These are phyloP conservation scores for Orbilia ellipsospora DNA, from an alignment of 2,329 filamentous ascomycete species.

Conservation along the genomic window DNA sequence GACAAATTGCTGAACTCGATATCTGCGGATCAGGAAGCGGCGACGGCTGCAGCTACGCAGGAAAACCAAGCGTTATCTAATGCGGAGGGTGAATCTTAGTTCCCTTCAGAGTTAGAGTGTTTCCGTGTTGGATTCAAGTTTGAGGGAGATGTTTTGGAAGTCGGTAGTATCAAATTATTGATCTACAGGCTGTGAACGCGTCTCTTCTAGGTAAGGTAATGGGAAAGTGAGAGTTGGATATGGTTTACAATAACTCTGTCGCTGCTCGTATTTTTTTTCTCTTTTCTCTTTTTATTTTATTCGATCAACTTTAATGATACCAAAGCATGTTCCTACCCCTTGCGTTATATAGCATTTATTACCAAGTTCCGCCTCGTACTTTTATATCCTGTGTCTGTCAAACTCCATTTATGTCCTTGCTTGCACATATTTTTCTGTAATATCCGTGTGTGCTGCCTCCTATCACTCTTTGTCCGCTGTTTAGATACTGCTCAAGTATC, in stretches of 20 bases:
- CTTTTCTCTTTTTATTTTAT: slow-evolving; percentile 5
- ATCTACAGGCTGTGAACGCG: too few species aligned
- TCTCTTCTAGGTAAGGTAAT: too few species aligned
- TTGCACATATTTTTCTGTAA: too few species aligned
- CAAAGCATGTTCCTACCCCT: slow-evolving; percentile 25
- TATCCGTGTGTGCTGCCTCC: too few species aligned
- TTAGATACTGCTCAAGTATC: too few species aligned
- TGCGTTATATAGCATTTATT: too few species aligned
- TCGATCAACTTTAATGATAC: slow-evolving; percentile 33
- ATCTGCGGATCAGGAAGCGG: slow-evolving; percentile 48
- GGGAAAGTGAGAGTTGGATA: too few species aligned
- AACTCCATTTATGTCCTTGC: too few species aligned
- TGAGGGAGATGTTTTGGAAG: too few species aligned
- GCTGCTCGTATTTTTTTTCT: background rate
- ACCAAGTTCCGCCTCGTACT: too few species aligned
- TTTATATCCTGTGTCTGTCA: background rate
- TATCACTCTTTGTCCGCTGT: too few species aligned
- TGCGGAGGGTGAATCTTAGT: slow-evolving; percentile 1
- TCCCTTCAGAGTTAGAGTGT: background rate
- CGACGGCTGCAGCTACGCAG: slow-evolving; percentile 24
- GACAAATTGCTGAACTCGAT: slow-evolving; percentile 53
- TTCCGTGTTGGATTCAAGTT: background rate
- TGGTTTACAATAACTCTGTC: background rate
- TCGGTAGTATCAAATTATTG: too few species aligned
- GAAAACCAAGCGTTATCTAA: slow-evolving; percentile 5